phyloP scores from a whole-genome alignment of 2,329 filamentous ascomycete species.

The Apiospora sp. region DNA sequence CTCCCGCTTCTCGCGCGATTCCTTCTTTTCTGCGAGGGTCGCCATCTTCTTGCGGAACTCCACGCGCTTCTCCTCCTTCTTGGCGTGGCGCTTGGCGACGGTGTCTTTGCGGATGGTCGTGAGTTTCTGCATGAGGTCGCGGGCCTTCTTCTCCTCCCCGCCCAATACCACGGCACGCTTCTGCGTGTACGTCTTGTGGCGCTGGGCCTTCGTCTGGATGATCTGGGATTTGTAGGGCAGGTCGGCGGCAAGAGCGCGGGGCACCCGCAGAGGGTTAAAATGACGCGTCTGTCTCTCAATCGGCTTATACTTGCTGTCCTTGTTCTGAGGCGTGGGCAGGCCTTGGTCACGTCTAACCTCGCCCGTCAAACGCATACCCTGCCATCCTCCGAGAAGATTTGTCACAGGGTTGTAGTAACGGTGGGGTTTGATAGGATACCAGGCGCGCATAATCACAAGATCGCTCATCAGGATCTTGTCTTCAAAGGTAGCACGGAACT shows the following conservation, averaged over 20 bases:
- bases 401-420: constrained; percentile 97
- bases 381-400: constrained; percentile 87
- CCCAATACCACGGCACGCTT: constrained; percentile 90
- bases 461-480: constrained; percentile 98
- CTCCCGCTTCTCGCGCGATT: constrained; percentile 87
- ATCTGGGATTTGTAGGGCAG: constrained; percentile 95
- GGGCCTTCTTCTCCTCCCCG: constrained; percentile 87
- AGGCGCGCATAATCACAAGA: constrained; percentile 94
- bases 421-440: constrained; percentile 95
- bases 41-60: constrained; percentile 85
- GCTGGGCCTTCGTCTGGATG: constrained; percentile 79
- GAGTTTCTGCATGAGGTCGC: constrained; percentile 91
- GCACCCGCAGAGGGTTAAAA: constrained; percentile 83
- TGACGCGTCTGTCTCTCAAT: constrained; percentile 72
- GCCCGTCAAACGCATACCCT: constrained; percentile 92
- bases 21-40: constrained; percentile 84
- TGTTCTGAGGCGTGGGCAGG: constrained; percentile 78
- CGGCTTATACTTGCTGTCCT: constrained; percentile 84
- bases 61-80: constrained; percentile 87
- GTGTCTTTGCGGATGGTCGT: constrained; percentile 91
- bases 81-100: constrained; percentile 79
- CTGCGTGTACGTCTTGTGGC: constrained; percentile 86
- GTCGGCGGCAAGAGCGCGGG: constrained; percentile 79
- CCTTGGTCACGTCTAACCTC: constrained; percentile 82
- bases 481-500: constrained; percentile 97